Conservation (phyloP, 164 flowering plant genomes). For the Tinospora cordifolia region DNA sequence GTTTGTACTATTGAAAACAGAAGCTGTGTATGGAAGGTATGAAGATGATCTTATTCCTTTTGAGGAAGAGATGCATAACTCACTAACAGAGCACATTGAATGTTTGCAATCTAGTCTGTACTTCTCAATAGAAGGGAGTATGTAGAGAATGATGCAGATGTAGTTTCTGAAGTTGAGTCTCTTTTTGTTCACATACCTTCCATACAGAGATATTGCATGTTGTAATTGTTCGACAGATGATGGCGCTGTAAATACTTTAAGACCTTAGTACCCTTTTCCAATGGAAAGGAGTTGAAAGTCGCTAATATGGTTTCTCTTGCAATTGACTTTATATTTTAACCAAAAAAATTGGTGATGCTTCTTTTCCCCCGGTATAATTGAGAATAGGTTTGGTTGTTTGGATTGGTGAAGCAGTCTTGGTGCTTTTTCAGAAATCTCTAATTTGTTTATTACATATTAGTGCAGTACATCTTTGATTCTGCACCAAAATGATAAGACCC, state of each 20-base stretch:
- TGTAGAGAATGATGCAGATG: background rate
- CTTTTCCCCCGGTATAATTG: too few species aligned
- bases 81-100: background rate
- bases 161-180: background rate
- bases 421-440: too few species aligned
- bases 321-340: background rate
- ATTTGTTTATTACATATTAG: too few species aligned
- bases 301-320: background rate
- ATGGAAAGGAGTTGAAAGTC: background rate
- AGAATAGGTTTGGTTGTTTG: too few species aligned
- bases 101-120: background rate
- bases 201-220: background rate
- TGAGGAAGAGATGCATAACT: background rate
- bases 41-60: background rate
- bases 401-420: too few species aligned
- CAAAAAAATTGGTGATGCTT: background rate
- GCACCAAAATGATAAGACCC: too few species aligned
- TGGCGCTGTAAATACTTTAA: background rate
- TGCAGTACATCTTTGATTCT: too few species aligned
- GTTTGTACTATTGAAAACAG: slow-evolving; percentile 2
- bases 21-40: background rate
- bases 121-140: background rate
- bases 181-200: background rate
- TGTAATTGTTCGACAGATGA: background rate
- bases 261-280: background rate